Evolutionary conservation across 2,329 filamentous ascomycete species (phyloP).

Genomic region (Colletotrichum liaoningense): DNA sequence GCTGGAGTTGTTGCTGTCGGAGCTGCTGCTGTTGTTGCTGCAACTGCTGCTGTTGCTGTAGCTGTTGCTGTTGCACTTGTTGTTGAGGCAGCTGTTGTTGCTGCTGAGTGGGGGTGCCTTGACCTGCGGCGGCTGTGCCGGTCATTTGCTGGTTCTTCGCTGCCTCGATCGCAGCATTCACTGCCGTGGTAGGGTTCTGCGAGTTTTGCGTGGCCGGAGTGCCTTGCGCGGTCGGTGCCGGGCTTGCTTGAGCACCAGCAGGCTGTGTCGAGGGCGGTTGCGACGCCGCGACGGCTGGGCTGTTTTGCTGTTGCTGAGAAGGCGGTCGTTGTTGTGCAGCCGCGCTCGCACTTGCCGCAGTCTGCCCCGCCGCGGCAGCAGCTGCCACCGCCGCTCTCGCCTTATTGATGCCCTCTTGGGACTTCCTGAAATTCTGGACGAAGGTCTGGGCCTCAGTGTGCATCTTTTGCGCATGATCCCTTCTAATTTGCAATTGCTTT

Average conservation of each 20-base stretch:
- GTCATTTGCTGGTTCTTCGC: conserved; percentile 56
- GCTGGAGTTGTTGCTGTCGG: conserved; percentile 43
- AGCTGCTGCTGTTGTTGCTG: conserved; percentile 40
- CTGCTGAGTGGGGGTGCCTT: conserved; percentile 42
- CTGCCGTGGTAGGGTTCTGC: conserved; percentile 49
- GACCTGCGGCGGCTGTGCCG: conserved; percentile 37
- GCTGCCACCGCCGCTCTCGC: conserved; percentile 38
- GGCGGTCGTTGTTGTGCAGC: conserved; percentile 29
- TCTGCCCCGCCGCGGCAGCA: conserved; percentile 35
- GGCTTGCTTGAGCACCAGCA: conserved; percentile 19
- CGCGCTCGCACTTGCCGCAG: conserved; percentile 31
- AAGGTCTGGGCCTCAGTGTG: conserved; percentile 60
- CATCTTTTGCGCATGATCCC: conserved; percentile 56
- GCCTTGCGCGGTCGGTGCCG: background rate
- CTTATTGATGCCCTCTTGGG: conserved; percentile 50
- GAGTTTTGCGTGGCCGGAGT: conserved; percentile 37
- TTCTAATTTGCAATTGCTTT: conserved; percentile 55
- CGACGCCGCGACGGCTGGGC: conserved; percentile 37
- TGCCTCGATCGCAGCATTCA: conserved; percentile 57
- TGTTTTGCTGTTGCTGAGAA: conserved; percentile 29
- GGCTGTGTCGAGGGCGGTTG: conserved; percentile 33
- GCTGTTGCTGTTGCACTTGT: conserved; percentile 31
- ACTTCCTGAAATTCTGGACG: conserved; percentile 59
- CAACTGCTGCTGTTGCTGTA: conserved; percentile 46
- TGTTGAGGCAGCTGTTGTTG: conserved; percentile 33